A percentile compares a stretch with the other conserved stretches of the same genome.
Conservation (phyloP, 139 green algal genomes). For the Picochlorum costavermella region DNA sequence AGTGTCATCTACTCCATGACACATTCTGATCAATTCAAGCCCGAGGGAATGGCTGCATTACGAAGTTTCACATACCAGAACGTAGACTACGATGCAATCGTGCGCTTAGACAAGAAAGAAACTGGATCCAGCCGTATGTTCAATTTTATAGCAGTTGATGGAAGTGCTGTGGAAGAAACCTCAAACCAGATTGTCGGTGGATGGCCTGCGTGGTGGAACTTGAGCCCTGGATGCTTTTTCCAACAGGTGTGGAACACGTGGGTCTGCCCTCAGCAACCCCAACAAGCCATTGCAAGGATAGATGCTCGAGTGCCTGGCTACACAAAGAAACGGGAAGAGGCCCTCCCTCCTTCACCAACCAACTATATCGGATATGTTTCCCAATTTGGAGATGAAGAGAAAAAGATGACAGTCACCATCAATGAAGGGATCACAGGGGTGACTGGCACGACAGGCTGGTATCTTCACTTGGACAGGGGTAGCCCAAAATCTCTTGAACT, state of each 20-base stretch:
- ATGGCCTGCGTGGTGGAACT: slow-evolving; percentile 45
- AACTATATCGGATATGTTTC: slow-evolving; percentile 34
- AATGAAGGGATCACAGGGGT: slow-evolving; percentile 54
- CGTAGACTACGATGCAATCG: slow-evolving; percentile 31
- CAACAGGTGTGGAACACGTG: not conserved
- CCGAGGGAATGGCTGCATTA: slow-evolving; percentile 24
- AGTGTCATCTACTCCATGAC: slow-evolving; percentile 33
- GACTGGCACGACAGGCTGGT: slow-evolving; percentile 40
- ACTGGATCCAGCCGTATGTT: slow-evolving; percentile 52
- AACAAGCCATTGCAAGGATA: slow-evolving; percentile 30
- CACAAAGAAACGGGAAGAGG: slow-evolving; percentile 25
- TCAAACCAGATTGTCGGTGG: slow-evolving; percentile 29
- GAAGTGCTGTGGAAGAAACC: slow-evolving; percentile 10
- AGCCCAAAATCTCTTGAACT: slow-evolving; percentile 27
- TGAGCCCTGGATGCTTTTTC: slow-evolving; percentile 21
- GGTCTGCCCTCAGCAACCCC: slow-evolving; percentile 33
- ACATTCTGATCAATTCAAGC: slow-evolving; percentile 48
- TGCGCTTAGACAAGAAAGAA: slow-evolving; percentile 19
- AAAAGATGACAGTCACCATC: slow-evolving; percentile 37
- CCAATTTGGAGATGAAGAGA: slow-evolving; percentile 32
- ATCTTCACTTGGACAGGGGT: slow-evolving; percentile 27
- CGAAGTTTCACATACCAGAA: slow-evolving; percentile 33
- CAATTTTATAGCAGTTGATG: slow-evolving; percentile 50
- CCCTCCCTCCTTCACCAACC: slow-evolving; percentile 17
- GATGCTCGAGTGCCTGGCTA: slow-evolving; percentile 44